Percentiles rank a stretch among this genome's conserved stretches.
Conservation (phyloP, 306 rosid species). For the apple (Malus domestica) region DNA sequence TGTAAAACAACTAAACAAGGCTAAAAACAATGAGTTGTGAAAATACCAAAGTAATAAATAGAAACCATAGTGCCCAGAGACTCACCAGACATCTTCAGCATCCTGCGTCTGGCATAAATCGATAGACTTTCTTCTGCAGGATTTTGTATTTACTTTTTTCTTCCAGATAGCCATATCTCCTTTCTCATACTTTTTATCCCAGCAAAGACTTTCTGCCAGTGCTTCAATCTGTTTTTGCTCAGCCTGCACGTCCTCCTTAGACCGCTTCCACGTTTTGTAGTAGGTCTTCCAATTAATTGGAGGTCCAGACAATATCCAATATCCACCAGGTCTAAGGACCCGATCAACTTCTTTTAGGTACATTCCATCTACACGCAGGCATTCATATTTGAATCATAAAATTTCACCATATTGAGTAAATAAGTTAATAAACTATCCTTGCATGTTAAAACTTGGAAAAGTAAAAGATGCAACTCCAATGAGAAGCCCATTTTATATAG, state of each 20-base stretch:
- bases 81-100: conserved; percentile 88
- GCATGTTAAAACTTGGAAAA: neutral
- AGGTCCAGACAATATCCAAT: conserved; percentile 94
- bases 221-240: conserved; percentile 82
- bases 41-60: neutral
- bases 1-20: neutral
- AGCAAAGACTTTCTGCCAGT: conserved; percentile 80
- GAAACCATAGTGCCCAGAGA: neutral
- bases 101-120: conserved; percentile 40
- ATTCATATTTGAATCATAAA: conserved; percentile 14
- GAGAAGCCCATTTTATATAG: neutral
- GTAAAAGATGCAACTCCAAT: neutral
- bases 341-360: conserved; percentile 95
- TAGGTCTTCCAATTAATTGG: conserved; percentile 98
- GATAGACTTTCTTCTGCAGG: conserved; percentile 52
- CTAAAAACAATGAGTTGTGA: neutral
- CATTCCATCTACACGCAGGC: conserved; percentile 55
- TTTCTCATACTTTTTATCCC: conserved; percentile 97
- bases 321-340: conserved; percentile 96
- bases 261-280: conserved; percentile 75
- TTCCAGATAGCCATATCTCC: conserved; percentile 92
- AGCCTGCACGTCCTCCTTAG: conserved; percentile 74
- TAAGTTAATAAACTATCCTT: neutral
- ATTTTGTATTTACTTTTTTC: conserved; percentile 57
- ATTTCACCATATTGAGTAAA: neutral